Evolutionary conservation across 768 basidiomycete genomes (phyloP), one percentile per base, ranked within the genome.

Genomic region (Dioszegia aurantiaca): DNA sequence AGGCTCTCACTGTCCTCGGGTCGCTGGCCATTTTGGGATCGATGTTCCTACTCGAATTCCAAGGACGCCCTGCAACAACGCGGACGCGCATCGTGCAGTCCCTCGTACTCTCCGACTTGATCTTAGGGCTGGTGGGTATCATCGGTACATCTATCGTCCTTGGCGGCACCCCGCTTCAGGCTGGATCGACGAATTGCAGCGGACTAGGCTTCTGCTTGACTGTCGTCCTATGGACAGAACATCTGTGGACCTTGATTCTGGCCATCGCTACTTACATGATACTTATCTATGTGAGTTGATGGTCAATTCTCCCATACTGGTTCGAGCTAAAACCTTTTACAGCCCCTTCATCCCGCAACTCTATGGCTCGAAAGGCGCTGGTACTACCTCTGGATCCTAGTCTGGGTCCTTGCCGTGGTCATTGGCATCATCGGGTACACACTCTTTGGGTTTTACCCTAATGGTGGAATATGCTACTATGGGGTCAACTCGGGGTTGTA

Each of bases 201-300:
- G 75, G 68, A 11, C 56, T 77, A 17, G 75, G 75, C 14, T 51
- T 69, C 31, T 54, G 70, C 42, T 48, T 77, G 12, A 57, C 65
- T 12, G 53, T 68, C 12, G 61, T 72, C 5, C 53, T 77, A 0
- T 75, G 68, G 70, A 69, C 69, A 70, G 76, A 78, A 64, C 77
- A 78, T 55, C 45, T 77, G 11, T 77, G 76, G 73, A 78, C 76
- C 3, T 59, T 77, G 9, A 45, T 62, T n/a, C 60, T 78, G 2
- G 75, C 75, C 30, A 47, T 73, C 11, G 69, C 71, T 21, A 78
- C 77, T 0, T 78, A 70, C 42, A 65, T 78, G 62, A 77, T 78
- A 58, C 66, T 78, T 24, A 73, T 76, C 48, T 70, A 77, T 44
- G 75, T 74, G 43, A 58, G 75, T 69, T 16, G 19, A 37, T 14